Conservation (phyloP, 2,329 filamentous ascomycete species). For the Claviceps humidiphila region DNA sequence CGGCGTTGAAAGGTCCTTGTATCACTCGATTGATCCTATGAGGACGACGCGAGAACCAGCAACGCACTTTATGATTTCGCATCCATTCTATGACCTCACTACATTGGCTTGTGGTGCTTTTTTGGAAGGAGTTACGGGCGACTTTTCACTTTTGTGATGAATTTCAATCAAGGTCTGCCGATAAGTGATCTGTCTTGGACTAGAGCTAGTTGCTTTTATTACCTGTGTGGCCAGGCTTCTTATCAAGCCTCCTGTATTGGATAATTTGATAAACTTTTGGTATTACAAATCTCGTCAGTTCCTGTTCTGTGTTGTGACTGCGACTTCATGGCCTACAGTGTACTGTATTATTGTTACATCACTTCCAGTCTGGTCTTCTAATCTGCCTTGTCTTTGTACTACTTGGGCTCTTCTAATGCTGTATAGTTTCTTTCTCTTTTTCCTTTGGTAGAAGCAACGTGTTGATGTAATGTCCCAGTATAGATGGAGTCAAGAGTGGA, state of each 20-base stretch:
- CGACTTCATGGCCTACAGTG: no score
- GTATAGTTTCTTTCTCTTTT: no score
- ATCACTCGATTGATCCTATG: neutral
- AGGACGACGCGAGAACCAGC: neutral
- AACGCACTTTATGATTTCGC: neutral
- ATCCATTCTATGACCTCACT: neutral
- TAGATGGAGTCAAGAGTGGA: no score
- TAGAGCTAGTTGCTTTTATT: neutral
- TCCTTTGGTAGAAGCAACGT: no score
- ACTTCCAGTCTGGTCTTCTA: no score
- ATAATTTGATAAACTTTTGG: neutral
- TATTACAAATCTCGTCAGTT: no score
- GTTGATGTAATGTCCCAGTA: no score
- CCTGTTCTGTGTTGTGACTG: no score
- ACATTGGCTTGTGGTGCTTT: neutral
- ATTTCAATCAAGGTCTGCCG: no score
- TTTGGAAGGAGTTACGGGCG: neutral
- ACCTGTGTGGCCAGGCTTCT: neutral
- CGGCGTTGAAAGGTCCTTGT: constrained; percentile 1
- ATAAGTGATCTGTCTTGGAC: neutral
- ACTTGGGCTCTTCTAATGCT: no score
- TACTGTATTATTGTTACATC: no score
- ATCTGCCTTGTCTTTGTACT: no score
- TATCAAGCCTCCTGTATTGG: neutral
- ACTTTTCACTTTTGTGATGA: neutral